phyloP scores from a whole-genome alignment of 805 yeast genomes.

The Monosporozyma solicola region DNA sequence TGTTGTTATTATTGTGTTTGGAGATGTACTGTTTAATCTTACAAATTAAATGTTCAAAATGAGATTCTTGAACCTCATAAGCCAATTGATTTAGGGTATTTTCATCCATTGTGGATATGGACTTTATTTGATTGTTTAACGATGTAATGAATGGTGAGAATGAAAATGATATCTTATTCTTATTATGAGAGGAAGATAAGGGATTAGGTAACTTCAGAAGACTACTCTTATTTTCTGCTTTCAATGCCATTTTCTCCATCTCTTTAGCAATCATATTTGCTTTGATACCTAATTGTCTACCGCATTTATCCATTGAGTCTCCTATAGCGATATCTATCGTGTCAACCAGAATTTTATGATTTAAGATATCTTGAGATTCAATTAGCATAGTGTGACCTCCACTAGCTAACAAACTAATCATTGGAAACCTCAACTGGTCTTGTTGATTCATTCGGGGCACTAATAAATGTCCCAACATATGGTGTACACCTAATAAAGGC shows the following conservation, averaged over 20 bases:
- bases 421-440: slow-evolving; percentile 44
- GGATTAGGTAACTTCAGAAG: slow-evolving; percentile 40
- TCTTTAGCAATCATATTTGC: slow-evolving; percentile 87
- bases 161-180: slow-evolving; percentile 49
- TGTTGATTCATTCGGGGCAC: slow-evolving; percentile 46
- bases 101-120: slow-evolving; percentile 9
- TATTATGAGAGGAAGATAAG: slow-evolving; percentile 39
- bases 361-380: slow-evolving; percentile 44
- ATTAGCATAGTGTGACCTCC: slow-evolving; percentile 96
- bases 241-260: slow-evolving; percentile 44
- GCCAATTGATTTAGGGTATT: slow-evolving; percentile 40
- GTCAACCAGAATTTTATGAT: slow-evolving; percentile 67
- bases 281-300: slow-evolving; percentile 66
- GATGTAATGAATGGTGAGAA: slow-evolving; percentile 69
- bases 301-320: slow-evolving; percentile 88
- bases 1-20: slow-evolving; percentile 29
- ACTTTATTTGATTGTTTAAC: slow-evolving; percentile 32
- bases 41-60: slow-evolving; percentile 65
- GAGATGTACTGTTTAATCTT: slow-evolving; percentile 36
- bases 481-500: slow-evolving; percentile 87
- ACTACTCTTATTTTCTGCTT: slow-evolving; percentile 12
- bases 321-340: slow-evolving; percentile 89
- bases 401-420: slow-evolving; percentile 67
- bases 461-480: slow-evolving; percentile 88
- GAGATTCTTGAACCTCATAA: slow-evolving; percentile 49